phyloP scores from a whole-genome alignment of 2,329 filamentous ascomycete species.

The Talaromyces funiculosus region DNA sequence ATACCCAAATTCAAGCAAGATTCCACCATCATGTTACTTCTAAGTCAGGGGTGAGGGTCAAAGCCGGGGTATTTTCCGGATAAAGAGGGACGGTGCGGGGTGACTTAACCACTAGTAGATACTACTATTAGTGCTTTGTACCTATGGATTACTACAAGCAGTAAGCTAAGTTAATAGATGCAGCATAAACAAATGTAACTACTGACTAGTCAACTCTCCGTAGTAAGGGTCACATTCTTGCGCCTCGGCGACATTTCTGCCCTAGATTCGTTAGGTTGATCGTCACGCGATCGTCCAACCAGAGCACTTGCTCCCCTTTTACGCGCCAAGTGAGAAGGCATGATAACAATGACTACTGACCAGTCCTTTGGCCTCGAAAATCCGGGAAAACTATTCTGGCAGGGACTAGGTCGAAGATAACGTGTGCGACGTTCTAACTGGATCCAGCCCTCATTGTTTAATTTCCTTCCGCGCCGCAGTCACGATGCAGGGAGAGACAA shows the following conservation, averaged over 20 bases:
- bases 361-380: conserved; percentile 1
- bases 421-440: neutral
- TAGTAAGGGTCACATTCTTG: conserved; percentile 10
- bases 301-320: conserved; percentile 2
- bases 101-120: neutral
- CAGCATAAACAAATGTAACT: neutral
- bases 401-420: neutral
- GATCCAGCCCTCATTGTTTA: neutral
- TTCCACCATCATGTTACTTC: neutral
- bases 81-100: neutral
- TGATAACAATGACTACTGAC: neutral
- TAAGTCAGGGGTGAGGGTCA: neutral
- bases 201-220: neutral
- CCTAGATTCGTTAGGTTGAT: conserved; percentile 7
- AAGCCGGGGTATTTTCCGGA: conserved; percentile 1
- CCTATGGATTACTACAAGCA: neutral
- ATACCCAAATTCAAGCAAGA: neutral
- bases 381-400: neutral
- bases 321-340: neutral
- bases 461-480: neutral
- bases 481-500: conserved; percentile 1
- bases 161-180: neutral
- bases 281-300: conserved; percentile 14
- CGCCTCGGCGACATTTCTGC: neutral
- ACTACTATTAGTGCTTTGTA: neutral